These are phyloP conservation scores for Curvularia sp. DNA, from an alignment of 2,329 filamentous ascomycete genomes.

Conservation along the genomic window DNA sequence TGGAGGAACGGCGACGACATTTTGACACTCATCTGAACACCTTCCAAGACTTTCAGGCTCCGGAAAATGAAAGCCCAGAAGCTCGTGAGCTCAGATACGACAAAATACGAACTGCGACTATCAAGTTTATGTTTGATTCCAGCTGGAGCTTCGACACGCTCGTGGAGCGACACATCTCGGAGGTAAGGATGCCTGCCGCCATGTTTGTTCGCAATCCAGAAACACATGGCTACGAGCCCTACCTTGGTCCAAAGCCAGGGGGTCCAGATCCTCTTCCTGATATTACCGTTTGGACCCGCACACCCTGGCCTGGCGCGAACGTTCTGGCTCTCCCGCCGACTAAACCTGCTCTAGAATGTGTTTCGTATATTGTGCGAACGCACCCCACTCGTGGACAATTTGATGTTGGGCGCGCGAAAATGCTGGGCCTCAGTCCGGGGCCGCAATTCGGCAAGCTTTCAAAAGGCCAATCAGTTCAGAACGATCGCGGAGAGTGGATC, in stretches of 20 bases:
- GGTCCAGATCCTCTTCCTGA: conserved; percentile 62
- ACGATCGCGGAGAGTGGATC: conserved; percentile 70
- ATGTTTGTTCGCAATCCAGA: conserved; percentile 71
- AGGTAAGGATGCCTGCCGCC: conserved; percentile 72
- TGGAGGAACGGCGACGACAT: conserved; percentile 30
- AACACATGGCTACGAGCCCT: conserved; percentile 71
- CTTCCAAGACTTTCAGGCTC: conserved; percentile 42
- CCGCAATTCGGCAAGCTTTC: conserved; percentile 67
- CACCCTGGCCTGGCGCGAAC: conserved; percentile 78
- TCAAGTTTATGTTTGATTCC: conserved; percentile 81
- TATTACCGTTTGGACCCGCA: conserved; percentile 74
- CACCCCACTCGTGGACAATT: conserved; percentile 84
- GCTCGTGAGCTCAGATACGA: conserved; percentile 54
- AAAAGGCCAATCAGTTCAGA: conserved; percentile 67
- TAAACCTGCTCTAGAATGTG: conserved; percentile 68
- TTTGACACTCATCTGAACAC: conserved; percentile 40
- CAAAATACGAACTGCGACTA: conserved; percentile 65
- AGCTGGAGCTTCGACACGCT: conserved; percentile 76
- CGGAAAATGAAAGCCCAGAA: conserved; percentile 40
- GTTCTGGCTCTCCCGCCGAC: conserved; percentile 73
- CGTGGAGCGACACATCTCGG: conserved; percentile 68
- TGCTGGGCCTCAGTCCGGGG: conserved; percentile 69
- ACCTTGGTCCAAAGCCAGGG: conserved; percentile 71
- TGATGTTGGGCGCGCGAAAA: conserved; percentile 67
- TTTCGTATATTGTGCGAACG: conserved; percentile 87